Conservation (phyloP, 192 early-diverging fungal species). For the Entomortierella beljakovae region DNA sequence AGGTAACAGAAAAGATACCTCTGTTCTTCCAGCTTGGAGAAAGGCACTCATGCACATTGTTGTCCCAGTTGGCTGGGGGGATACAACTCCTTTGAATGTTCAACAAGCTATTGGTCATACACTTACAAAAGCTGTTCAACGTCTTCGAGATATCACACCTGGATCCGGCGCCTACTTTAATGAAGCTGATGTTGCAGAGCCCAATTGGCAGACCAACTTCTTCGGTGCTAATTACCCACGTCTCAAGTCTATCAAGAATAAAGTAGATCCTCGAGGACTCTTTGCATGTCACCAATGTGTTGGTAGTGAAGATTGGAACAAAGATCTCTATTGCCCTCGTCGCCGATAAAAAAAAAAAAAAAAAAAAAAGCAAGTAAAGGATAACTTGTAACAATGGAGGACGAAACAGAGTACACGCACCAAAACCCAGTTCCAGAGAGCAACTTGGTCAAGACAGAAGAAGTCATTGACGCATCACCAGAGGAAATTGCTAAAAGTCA, state of each 20-base stretch:
- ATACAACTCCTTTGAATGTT: neutral
- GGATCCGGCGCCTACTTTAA: constrained; percentile 60
- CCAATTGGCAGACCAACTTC: constrained; percentile 57
- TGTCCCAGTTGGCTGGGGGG: neutral
- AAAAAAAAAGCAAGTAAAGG: neutral
- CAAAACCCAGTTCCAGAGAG: constrained; percentile 46
- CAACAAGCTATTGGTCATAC: constrained; percentile 6
- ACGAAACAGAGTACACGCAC: constrained; percentile 16
- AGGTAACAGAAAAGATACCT: constrained; percentile 14
- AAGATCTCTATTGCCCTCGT: constrained; percentile 7
- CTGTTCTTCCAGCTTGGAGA: constrained; percentile 54
- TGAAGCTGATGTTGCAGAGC: constrained; percentile 59
- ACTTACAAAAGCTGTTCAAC: constrained; percentile 1
- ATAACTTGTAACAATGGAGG: neutral
- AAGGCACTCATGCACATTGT: constrained; percentile 30
- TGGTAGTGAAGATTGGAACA: constrained; percentile 40
- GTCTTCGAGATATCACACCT: constrained; percentile 44
- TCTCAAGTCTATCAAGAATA: constrained; percentile 56
- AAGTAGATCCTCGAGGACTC: constrained; percentile 54
- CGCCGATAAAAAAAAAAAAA: neutral
- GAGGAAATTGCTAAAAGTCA: constrained; percentile 51
- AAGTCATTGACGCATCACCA: constrained; percentile 35
- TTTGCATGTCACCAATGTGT: constrained; percentile 51
- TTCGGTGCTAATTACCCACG: constrained; percentile 61
- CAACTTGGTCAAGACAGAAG: constrained; percentile 47